Conservation (phyloP, 176 grass and related monocot genomes). For the Eleusine indica region DNA sequence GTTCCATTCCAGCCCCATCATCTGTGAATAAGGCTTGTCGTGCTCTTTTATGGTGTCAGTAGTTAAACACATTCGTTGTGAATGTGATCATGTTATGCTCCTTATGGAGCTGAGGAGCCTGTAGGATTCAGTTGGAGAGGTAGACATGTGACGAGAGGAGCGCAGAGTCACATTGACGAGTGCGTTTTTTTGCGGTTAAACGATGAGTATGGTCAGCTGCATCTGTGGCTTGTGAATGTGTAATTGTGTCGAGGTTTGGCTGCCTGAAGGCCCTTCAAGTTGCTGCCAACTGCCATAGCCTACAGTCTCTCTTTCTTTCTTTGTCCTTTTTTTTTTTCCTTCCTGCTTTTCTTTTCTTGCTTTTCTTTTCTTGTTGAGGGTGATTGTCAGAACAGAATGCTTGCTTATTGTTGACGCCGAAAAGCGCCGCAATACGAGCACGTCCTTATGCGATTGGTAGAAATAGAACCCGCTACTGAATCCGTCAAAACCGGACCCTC, state of each 20-base stretch:
- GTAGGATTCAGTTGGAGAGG: slow-evolving; percentile 39
- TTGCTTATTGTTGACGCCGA: not conserved
- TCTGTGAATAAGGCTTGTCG: slow-evolving; percentile 59
- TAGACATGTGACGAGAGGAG: slow-evolving; percentile 8
- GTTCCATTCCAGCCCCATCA: slow-evolving; percentile 13
- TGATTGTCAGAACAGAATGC: not conserved
- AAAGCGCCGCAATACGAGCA: too few species aligned
- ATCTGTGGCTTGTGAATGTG: slow-evolving; percentile 21
- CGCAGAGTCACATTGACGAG: slow-evolving; percentile 21
- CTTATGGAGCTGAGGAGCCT: slow-evolving; percentile 21
- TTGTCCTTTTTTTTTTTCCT: not conserved
- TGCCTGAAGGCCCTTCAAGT: not conserved
- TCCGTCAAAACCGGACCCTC: too few species aligned
- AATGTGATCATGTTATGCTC: slow-evolving; percentile 46
- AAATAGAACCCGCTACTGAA: too few species aligned
- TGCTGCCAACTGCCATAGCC: not conserved
- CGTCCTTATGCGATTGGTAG: too few species aligned
- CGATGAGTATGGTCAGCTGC: slow-evolving; percentile 14
- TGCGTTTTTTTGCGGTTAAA: slow-evolving; percentile 28
- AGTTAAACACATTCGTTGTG: slow-evolving; percentile 29
- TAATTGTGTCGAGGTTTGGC: slow-evolving; percentile 11
- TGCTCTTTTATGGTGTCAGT: slow-evolving; percentile 35
- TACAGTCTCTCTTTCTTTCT: not conserved
- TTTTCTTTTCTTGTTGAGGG: not conserved
- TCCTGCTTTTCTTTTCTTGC: not conserved